Base-by-base conservation (phyloP, 2,329 filamentous ascomycete genomes). In the Colletotrichum sidae region DNA sequence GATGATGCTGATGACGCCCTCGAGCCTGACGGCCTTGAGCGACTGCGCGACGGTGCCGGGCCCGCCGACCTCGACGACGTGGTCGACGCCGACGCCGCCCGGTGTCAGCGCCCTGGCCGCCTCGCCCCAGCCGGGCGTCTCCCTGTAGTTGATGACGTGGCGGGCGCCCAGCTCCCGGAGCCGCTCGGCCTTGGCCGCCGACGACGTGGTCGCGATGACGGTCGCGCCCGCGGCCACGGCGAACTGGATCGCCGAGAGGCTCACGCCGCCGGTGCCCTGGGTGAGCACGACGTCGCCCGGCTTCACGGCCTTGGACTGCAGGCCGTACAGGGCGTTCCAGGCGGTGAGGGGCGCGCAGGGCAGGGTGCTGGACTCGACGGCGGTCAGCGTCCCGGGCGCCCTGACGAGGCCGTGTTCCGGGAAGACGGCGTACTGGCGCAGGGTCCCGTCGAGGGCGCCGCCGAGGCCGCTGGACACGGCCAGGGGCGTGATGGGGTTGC, bases 231-330 rank as follows among this genome's bases (percentile, higher is more conserved):
- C 81, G 1, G 80, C 81, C 71, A 82, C 83, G 58, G 83, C 83
- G 68, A 85, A 83, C 76, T 84, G 89, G n/a, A 91, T 74, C 4
- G 84, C 89, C 64, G 90, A 90, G 65, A 91, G 82, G 67, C 83
- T 86, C 8, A 92, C 90, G 63, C 90, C 90, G 17, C 90, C 90
- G 0, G 89, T 92, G n/a, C 90, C 90, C 75, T 92, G 88, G 1
- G 88, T 88, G 39, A 92, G 81, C 3, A 92, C 88, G 70, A 75
- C 81, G 67, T 85, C 76, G 4, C 88, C 88, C 0, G 86, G 83
- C 71, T 81, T 80, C 63, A 90, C 68, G 51, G 72, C 72, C 65
- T 75, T 73, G 33, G 79, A 78, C 69, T 76, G 76, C 37, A 88
- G 71, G 2, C 89, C 89, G 69, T 86, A 90, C 11, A 91, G 79